These are phyloP conservation scores for Martensiomyces pterosporus DNA, from an alignment of 192 early-diverging fungal species.

Conservation along the genomic window DNA sequence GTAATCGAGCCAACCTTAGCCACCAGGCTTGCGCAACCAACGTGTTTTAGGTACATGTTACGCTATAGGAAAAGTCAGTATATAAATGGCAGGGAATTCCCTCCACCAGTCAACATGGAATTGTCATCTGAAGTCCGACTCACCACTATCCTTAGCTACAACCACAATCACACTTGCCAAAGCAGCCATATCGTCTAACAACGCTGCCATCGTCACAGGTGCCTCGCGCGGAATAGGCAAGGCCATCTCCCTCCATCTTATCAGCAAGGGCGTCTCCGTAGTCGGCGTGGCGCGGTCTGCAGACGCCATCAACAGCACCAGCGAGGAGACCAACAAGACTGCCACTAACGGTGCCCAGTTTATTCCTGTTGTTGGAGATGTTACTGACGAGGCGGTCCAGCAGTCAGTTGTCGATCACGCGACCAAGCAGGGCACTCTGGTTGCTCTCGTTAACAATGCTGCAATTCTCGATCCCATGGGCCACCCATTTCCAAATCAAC, in stretches of 20 bases:
- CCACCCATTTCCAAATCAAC: not conserved
- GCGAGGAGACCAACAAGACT: not conserved
- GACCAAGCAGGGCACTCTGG: not conserved
- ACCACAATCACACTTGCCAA: too few species aligned
- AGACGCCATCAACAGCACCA: not conserved
- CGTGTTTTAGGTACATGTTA: too few species aligned
- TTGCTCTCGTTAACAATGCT: not conserved
- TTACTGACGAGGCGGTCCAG: not conserved
- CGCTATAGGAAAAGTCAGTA: too few species aligned
- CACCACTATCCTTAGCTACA: not conserved
- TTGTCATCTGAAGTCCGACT: too few species aligned
- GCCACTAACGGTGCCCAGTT: not conserved
- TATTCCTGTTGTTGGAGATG: not conserved
- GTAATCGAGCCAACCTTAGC: too few species aligned
- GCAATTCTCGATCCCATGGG: not conserved
- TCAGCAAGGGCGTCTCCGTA: not conserved
- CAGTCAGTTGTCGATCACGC: not conserved
- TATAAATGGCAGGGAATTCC: too few species aligned
- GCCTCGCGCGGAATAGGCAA: not conserved
- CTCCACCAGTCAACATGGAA: too few species aligned
- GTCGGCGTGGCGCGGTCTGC: not conserved
- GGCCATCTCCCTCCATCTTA: not conserved
- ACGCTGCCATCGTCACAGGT: not conserved
- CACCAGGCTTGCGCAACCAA: too few species aligned
- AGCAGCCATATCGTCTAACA: too few species aligned